phyloP scores from a whole-genome alignment of 169 alveolate species.

The Plasmodium sp. region DNA sequence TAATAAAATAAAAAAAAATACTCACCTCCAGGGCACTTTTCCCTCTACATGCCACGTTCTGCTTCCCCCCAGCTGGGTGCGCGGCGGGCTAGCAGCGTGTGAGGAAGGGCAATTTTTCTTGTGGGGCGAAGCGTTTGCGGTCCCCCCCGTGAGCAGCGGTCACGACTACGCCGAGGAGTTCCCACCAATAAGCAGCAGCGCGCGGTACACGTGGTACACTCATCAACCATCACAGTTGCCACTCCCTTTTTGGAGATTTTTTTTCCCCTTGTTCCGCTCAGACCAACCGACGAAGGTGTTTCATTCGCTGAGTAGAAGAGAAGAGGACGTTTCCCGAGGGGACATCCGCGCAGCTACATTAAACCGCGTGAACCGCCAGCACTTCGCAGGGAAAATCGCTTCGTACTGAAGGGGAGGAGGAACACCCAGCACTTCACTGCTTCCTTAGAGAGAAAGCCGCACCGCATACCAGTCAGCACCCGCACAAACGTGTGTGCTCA shows the following conservation, averaged over 20 bases:
- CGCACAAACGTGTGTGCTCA: not conserved
- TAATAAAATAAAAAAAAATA: no score
- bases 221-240: not conserved
- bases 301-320: not conserved
- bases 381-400: not conserved
- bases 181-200: not conserved
- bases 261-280: not conserved
- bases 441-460: not conserved
- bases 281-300: not conserved
- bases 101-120: not conserved
- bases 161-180: not conserved
- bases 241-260: not conserved
- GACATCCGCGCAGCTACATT: not conserved
- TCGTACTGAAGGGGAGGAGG: not conserved
- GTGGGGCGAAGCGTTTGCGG: not conserved
- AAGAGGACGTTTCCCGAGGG: not conserved
- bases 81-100: not conserved
- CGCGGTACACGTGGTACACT: not conserved
- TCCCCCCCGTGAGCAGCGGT: not conserved
- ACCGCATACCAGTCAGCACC: not conserved
- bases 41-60: not conserved
- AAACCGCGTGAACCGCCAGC: not conserved
- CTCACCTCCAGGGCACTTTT: not conserved
- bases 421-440: not conserved
- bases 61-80: not conserved